Evolutionary conservation across 306 rosid genomes (phyloP), one percentile per base, ranked within the genome.

Genomic region (Pyrus betulifolia): DNA sequence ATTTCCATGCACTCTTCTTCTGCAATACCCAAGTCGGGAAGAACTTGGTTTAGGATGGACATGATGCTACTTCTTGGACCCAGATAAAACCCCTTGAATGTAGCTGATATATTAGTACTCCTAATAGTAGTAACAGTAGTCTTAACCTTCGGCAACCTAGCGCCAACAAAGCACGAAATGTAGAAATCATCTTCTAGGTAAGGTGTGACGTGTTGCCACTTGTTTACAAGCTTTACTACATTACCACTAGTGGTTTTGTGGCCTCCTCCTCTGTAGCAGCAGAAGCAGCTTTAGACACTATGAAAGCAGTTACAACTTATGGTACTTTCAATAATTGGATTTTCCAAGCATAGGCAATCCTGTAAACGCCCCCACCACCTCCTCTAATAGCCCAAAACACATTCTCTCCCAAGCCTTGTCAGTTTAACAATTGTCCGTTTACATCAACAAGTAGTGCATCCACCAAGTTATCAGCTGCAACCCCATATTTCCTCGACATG

Each of bases 321-420:
- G 93, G 97, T 4, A 92, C 86, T 84, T 77, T 74, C 66, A 81
- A 51, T 69, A 92, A 44, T 21, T 83, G 49, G 73, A 92, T 84
- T 76, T 86, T 90, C 97, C 97, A 92, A n/a, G 97, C 90, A 80
- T 83, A 88, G 2, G 88, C 70, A 15, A 92, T 74, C 19, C 97
- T 93, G 91, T 90, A 88, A 58, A 92, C 71, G 27, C 95, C 97
- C 19, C 93, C 96, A 0, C 97, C 96, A 46, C 96, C 97, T 54
- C 93, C 91, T 88, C 97, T 84, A 51, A 92, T 88, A 42, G 97
- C 96, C 97, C 97, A 92, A 83, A 92, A 92, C 84, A 92, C 93
- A 70, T 92, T 93, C 45, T 92, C 96, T 71, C 93, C 97, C 93
- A 92, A 88, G 66, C 76, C 65, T 76, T 78, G 33, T 0, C 93